Evolutionary conservation across 1,284 basidiomycete genomes (phyloP), one percentile per base, ranked within the genome.

Genomic region (Tremellales sp.): DNA sequence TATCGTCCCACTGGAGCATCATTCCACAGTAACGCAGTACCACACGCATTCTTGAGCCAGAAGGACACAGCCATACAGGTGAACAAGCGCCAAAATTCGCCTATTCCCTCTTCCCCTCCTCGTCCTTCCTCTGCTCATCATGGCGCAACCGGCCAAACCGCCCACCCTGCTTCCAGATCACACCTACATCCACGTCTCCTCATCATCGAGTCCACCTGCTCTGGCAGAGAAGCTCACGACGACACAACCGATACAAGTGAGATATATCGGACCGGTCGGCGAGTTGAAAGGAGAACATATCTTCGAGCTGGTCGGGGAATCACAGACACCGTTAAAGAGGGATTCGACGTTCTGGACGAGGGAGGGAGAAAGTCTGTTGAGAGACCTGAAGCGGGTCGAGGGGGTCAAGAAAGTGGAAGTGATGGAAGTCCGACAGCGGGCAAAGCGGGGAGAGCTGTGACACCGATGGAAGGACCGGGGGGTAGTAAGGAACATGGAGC

Each of bases 261-360:
- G 48, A 22, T 66, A 67, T 48, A 32, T 65, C 12, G 68, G 65
- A 1, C 65, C 58, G 3, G 60, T 71, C 1, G 68, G 68, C 18
- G 68, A 71, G 48, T 54, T 71, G 7, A 40, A 57, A n/a, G 63
- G 60, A 24, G 68, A 68, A 50, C 61, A 69, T 45, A 60, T 71
- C 21, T 71, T 61, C 44, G 56, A 68, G 44, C 58, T 66, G 10
- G 45, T 54, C 25, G 29, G 13, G 9, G 33, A 31, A 24, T 31
- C 44, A 4, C 28, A 53, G 12, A 52, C 38, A 31, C 45, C 47
- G 18, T 38, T 44, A 5, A 47, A 50, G 51, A 46, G 13, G 12
- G 47, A 12, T 60, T 60, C 54, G 40, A 43, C 16, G 37, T 29
- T 32, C 25, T 46, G 40, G 28, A 16, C 18, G 35, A 14, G 29